phyloP scores from a whole-genome alignment of 208 protist genomes.

The Crithidia expoeki region DNA sequence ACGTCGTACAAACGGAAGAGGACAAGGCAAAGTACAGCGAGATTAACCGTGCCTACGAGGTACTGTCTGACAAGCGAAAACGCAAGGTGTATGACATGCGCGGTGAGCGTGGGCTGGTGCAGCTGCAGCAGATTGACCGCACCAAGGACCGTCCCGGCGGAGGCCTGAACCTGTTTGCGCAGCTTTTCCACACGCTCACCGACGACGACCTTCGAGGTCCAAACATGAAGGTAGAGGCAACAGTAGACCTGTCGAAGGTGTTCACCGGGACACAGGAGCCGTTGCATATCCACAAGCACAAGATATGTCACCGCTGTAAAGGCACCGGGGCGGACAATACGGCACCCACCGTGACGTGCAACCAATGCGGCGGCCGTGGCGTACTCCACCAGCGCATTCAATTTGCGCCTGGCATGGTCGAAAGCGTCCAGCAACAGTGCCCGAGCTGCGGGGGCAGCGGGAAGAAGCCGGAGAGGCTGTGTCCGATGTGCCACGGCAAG shows the following conservation, averaged over 20 bases:
- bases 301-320: conserved; percentile 80
- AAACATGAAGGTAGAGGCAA: conserved; percentile 72
- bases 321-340: conserved; percentile 52
- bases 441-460: conserved; percentile 86
- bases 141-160: conserved; percentile 21
- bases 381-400: conserved; percentile 70
- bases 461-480: conserved; percentile 71
- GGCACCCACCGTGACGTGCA: conserved; percentile 45
- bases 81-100: conserved; percentile 93
- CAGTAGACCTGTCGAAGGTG: conserved; percentile 89
- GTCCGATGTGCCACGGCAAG: conserved; percentile 74
- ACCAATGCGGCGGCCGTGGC: conserved; percentile 63
- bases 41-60: conserved; percentile 91
- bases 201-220: conserved; percentile 70
- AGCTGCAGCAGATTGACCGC: conserved; percentile 63
- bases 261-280: conserved; percentile 89
- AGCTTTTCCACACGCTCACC: conserved; percentile 54
- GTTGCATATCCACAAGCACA: conserved; percentile 87
- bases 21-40: conserved; percentile 68
- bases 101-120: conserved; percentile 83
- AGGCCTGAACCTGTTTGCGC: conserved; percentile 48
- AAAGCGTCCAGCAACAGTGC: conserved; percentile 81
- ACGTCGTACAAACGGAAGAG: conserved; percentile 64
- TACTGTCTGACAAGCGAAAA: conserved; percentile 88
- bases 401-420: conserved; percentile 74